phyloP scores from a whole-genome alignment of 164 flowering plant genomes.

The Piper betle region DNA sequence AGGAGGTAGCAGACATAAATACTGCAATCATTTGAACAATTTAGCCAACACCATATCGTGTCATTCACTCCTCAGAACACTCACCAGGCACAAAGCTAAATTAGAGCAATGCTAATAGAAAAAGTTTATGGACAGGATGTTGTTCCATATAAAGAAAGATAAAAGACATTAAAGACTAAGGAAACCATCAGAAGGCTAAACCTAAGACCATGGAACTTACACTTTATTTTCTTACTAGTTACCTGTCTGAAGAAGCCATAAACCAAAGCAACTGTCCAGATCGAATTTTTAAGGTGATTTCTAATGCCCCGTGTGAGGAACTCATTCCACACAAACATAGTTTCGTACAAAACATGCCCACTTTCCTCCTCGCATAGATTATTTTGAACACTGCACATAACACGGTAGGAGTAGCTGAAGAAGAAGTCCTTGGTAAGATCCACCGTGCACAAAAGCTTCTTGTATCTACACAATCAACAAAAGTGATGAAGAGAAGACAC shows the following conservation, averaged over 20 bases:
- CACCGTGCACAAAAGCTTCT: slow-evolving; percentile 92
- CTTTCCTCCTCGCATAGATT: slow-evolving; percentile 46
- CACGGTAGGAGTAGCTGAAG: slow-evolving; percentile 96
- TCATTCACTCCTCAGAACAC: too few species aligned
- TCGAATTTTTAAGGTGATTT: slow-evolving; percentile 57
- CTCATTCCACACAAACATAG: slow-evolving; percentile 99
- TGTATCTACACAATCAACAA: slow-evolving; percentile 60
- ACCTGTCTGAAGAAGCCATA: slow-evolving; percentile 98
- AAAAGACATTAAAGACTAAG: too few species aligned
- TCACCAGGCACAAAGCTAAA: too few species aligned
- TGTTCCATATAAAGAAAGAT: too few species aligned
- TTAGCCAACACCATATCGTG: too few species aligned
- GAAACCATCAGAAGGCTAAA: too few species aligned
- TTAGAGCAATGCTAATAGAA: too few species aligned
- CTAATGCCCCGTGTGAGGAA: slow-evolving; percentile 77
- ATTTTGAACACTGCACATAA: slow-evolving; percentile 90
- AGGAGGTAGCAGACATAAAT: too few species aligned
- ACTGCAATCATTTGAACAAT: too few species aligned
- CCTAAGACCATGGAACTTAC: too few species aligned
- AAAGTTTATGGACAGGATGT: too few species aligned
- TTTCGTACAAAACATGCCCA: slow-evolving; percentile 46
- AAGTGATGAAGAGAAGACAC: slow-evolving; percentile 17
- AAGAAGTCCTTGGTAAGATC: slow-evolving; percentile 99
- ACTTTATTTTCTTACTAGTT: background rate
- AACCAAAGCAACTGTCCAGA: slow-evolving; percentile 89